Evolutionary conservation across 2,329 filamentous ascomycete genomes (phyloP).

Genomic region (Cladosporium sp.): DNA sequence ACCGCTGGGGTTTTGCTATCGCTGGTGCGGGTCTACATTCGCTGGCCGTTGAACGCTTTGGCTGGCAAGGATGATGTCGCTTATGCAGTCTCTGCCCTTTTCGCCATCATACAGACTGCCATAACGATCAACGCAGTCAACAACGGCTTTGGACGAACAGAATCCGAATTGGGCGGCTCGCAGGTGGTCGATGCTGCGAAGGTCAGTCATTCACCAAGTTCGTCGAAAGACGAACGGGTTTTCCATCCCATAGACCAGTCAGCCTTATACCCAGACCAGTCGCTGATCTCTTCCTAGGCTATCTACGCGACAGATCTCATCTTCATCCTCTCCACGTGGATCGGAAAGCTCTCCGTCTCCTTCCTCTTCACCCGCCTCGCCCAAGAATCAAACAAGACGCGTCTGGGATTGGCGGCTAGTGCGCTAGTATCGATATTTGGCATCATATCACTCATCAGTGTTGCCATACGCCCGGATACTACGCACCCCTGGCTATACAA

Average conservation of each 20-base stretch:
- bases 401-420: conserved; percentile 10
- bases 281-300: conserved; percentile 10
- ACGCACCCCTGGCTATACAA: conserved; percentile 17
- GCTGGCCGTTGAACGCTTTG: conserved; percentile 17
- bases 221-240: background rate
- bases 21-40: conserved; percentile 15
- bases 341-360: conserved; percentile 23
- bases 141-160: conserved; percentile 10
- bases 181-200: background rate
- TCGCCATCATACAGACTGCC: conserved; percentile 13
- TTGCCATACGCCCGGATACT: conserved; percentile 10
- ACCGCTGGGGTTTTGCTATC: conserved; percentile 18
- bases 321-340: conserved; percentile 20
- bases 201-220: conserved; percentile 1
- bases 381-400: conserved; percentile 14
- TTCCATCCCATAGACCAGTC: background rate
- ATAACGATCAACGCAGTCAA: background rate
- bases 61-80: conserved; percentile 18
- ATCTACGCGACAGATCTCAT: conserved; percentile 24
- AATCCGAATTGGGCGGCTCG: background rate
- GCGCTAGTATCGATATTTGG: background rate
- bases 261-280: background rate
- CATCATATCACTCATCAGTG: conserved; percentile 11
- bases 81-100: conserved; percentile 1
- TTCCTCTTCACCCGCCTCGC: conserved; percentile 23